A percentile compares a stretch with the other conserved stretches of the same genome.
Evolutionary conservation across 2,329 filamentous ascomycete species (phyloP).

Genomic region (Phialophora tarda): DNA sequence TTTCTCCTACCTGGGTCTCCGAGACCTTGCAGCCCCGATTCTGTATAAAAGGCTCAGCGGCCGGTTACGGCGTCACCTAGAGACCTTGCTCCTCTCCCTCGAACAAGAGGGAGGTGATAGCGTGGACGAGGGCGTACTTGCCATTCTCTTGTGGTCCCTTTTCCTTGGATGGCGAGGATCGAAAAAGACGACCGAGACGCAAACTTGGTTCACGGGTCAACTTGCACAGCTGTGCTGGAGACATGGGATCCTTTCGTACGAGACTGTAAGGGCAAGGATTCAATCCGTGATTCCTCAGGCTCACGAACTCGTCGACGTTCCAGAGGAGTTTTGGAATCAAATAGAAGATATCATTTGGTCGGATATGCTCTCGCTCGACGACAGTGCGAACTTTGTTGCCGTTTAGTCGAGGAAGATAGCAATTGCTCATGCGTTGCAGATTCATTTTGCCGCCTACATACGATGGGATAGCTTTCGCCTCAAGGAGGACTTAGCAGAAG

Average conservation of each 20-base stretch:
- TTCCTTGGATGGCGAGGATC: conserved; percentile 26
- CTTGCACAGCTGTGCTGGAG: conserved; percentile 27
- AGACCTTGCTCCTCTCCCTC: not conserved
- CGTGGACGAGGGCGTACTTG: conserved; percentile 4
- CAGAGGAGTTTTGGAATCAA: conserved; percentile 16
- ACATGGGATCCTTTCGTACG: conserved; percentile 21
- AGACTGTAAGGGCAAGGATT: conserved; percentile 9
- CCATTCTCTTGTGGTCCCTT: conserved; percentile 29
- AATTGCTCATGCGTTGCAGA: not conserved
- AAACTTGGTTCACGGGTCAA: conserved; percentile 18
- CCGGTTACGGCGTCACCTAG: conserved; percentile 12
- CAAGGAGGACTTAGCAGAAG: too few relatives aligned
- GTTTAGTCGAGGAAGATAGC: not conserved
- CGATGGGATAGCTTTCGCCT: too few relatives aligned
- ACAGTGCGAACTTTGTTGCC: not conserved
- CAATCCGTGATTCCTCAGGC: conserved; percentile 27
- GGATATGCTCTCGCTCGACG: conserved; percentile 17
- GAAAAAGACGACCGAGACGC: conserved; percentile 2
- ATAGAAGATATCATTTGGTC: conserved; percentile 22
- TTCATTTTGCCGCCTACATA: not conserved
- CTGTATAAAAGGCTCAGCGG: conserved; percentile 22
- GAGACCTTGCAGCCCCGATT: conserved; percentile 28
- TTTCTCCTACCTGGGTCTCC: conserved; percentile 25
- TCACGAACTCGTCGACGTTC: conserved; percentile 2
- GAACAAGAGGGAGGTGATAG: not conserved